Conservation (phyloP, 148 eudicot genomes). For the Spergularia bocconei region DNA sequence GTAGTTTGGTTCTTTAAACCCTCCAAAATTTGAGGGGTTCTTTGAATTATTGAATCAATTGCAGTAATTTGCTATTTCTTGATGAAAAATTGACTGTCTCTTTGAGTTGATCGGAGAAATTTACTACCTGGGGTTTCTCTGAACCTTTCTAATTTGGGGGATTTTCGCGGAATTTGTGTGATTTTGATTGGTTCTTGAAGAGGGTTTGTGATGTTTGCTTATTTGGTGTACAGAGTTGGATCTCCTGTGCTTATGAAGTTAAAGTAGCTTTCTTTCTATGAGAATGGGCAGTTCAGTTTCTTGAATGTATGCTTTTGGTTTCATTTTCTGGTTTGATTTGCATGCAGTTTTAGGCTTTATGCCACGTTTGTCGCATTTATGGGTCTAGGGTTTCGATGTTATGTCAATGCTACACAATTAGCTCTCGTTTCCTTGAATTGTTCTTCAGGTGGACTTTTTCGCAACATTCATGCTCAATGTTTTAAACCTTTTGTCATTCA, state of each 20-base stretch:
- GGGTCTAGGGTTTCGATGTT: slow-evolving; percentile 17
- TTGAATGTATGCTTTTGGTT: not conserved
- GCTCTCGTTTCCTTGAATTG: no score
- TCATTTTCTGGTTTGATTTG: not conserved
- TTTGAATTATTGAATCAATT: not conserved
- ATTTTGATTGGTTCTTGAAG: not conserved
- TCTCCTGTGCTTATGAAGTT: not conserved
- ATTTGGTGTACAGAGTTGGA: not conserved
- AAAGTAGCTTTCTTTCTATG: not conserved
- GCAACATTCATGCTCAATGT: no score
- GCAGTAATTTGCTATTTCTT: not conserved
- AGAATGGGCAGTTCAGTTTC: not conserved
- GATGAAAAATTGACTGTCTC: not conserved
- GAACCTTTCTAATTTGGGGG: not conserved
- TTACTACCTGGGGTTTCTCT: not conserved
- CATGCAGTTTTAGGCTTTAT: not conserved
- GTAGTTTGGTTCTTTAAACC: not conserved
- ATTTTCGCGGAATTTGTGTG: not conserved
- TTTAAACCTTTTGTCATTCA: not conserved
- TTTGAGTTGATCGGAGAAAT: not conserved
- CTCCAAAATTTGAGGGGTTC: not conserved
- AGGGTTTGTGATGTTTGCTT: not conserved
- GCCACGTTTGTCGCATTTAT: not conserved
- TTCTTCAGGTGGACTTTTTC: no score
- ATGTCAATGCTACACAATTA: no score